These are phyloP conservation scores for Picea engelmannii DNA, from an alignment of 83 land plant species.

Conservation along the genomic window DNA sequence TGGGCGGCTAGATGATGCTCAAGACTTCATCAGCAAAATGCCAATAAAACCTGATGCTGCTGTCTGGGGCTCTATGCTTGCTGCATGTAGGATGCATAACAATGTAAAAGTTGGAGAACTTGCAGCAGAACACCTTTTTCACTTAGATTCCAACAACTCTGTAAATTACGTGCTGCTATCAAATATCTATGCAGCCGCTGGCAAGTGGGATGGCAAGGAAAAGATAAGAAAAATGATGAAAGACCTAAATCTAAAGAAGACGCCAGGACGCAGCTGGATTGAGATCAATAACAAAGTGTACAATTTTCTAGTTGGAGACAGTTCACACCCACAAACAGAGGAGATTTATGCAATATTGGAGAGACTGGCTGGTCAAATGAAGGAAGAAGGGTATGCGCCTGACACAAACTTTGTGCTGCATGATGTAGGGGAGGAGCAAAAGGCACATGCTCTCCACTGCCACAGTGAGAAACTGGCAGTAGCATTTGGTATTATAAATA, in stretches of 20 bases:
- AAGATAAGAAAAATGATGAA: slow-evolving; percentile 28
- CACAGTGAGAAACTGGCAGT: slow-evolving; percentile 7
- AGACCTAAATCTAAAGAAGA: slow-evolving; percentile 13
- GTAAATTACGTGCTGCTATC: too few relatives aligned
- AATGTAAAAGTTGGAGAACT: too few relatives aligned
- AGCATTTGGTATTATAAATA: slow-evolving; percentile 7
- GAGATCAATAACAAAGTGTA: slow-evolving; percentile 21
- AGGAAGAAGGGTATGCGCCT: background rate
- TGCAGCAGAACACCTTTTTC: too few relatives aligned
- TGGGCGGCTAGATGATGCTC: too few relatives aligned
- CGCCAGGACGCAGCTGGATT: slow-evolving; percentile 33
- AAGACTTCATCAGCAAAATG: too few relatives aligned
- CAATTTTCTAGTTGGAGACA: slow-evolving; percentile 22
- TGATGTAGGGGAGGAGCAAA: slow-evolving; percentile 8
- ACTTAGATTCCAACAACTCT: too few relatives aligned
- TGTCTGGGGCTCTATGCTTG: too few relatives aligned
- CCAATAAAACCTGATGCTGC: too few relatives aligned
- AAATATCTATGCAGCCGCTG: slow-evolving; percentile 26
- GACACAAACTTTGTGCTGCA: slow-evolving; percentile 3
- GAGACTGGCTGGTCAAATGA: background rate
- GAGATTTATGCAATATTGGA: background rate
- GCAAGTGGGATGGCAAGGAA: slow-evolving; percentile 20
- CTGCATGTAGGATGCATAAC: too few relatives aligned
- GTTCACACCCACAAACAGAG: background rate
- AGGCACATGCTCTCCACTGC: background rate